Evolutionary conservation across 2,329 filamentous ascomycete species (phyloP), one percentile per base, ranked within the genome.

Genomic region (Onygenales sp.): DNA sequence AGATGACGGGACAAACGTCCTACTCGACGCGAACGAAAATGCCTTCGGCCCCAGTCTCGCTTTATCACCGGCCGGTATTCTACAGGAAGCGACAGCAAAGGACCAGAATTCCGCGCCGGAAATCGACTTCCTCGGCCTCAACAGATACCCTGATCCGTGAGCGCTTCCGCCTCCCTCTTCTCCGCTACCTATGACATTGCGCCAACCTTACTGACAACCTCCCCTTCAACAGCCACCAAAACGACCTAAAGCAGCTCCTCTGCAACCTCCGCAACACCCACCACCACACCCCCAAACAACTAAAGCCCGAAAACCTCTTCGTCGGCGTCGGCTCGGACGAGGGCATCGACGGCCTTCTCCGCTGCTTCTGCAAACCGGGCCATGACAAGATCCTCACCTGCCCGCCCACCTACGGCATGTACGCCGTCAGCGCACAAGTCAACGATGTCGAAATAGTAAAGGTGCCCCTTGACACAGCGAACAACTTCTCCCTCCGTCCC

Each of bases 361-460:
- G 93, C 51, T 93, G 88, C 71, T 98, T 98, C 76, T 98, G 93
- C 73, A 75, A 83, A 1, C 93, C 93, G 0, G 89, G 86, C 45
- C 79, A 79, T 60, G 93, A 98, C 72, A 89, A 87, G 66, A 94
- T 98, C 66, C 80, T 98, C 38, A 92, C 89, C 43, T 97, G 92
- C 66, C 93, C 93, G 14, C 93, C 93, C 1, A 98, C 93, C 0
- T 98, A 98, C 69, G 93, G 93, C 73, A 98, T 98, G 93, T 98
- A 98, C 76, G 78, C 83, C 46, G 93, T 98, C 14, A 94, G 89
- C 6, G 93, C 93, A 1, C 87, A 94, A 67, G 86, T 96, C 61
- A 98, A 98, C 74, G 93, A 97, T 66, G 78, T 98, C 17, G 79
- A 79, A 45, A 82, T 97, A 31, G 85, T 94, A 61, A 89, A 87